phyloP scores from a whole-genome alignment of 2,329 filamentous ascomycete genomes.

The Onygenales sp. region DNA sequence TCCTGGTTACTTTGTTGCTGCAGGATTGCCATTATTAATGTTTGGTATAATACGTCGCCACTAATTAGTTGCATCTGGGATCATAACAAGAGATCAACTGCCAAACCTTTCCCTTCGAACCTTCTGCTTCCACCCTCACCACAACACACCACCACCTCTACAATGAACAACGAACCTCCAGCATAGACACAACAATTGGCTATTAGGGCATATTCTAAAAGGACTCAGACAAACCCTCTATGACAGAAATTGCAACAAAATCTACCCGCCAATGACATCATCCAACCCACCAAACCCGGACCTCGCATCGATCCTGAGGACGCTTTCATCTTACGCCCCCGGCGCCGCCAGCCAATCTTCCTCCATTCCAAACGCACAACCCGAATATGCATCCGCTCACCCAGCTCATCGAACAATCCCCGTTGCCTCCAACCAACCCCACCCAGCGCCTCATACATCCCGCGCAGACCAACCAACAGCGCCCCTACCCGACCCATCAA shows the following conservation, averaged over 20 bases:
- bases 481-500: slow-evolving; percentile 28
- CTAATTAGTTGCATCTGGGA: no score
- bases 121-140: no score
- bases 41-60: no score
- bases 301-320: slow-evolving; percentile 32
- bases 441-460: background rate
- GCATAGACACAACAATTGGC: no score
- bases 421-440: background rate
- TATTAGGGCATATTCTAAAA: no score
- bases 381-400: slow-evolving; percentile 1
- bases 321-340: slow-evolving; percentile 28
- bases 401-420: slow-evolving; percentile 2
- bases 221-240: no score
- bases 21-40: no score
- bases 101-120: no score
- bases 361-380: background rate
- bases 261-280: slow-evolving; percentile 2
- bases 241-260: background rate
- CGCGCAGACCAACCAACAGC: background rate
- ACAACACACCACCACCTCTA: no score
- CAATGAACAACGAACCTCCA: no score
- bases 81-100: no score
- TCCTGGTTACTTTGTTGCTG: no score
- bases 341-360: slow-evolving; percentile 6
- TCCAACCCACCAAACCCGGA: slow-evolving; percentile 22